phyloP scores from a whole-genome alignment of 2,329 filamentous ascomycete species.

The Pseudopithomyces chartarum region DNA sequence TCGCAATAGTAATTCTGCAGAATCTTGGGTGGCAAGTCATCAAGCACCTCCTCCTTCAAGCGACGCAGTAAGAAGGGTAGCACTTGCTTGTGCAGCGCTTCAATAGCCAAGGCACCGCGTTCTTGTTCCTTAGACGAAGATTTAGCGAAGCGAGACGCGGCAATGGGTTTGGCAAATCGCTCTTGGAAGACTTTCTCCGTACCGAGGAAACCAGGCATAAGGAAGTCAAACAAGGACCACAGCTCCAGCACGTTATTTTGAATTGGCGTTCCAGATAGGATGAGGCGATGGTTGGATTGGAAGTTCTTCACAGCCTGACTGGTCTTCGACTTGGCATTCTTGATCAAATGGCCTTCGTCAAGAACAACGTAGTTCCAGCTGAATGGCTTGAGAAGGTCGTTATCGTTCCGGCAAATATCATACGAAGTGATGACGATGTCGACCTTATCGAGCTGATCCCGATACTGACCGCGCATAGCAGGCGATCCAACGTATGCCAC shows the following conservation, averaged over 20 bases:
- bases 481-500: slow-evolving; percentile 92
- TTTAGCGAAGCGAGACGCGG: slow-evolving; percentile 92
- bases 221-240: slow-evolving; percentile 97
- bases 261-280: slow-evolving; percentile 94
- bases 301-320: slow-evolving; percentile 90
- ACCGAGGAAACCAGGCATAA: slow-evolving; percentile 98
- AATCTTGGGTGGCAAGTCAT: slow-evolving; percentile 97
- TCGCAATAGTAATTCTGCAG: slow-evolving; percentile 99
- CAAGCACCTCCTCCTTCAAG: slow-evolving; percentile 95
- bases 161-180: slow-evolving; percentile 92
- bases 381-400: slow-evolving; percentile 79
- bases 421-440: slow-evolving; percentile 98
- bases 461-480: slow-evolving; percentile 74
- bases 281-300: slow-evolving; percentile 89
- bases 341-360: slow-evolving; percentile 97
- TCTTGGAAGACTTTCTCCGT: slow-evolving; percentile 97
- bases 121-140: slow-evolving; percentile 99
- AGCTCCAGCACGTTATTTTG: slow-evolving; percentile 97
- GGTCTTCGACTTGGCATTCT: slow-evolving; percentile 97
- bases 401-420: slow-evolving; percentile 95
- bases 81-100: slow-evolving; percentile 98
- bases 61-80: slow-evolving; percentile 93
- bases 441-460: slow-evolving; percentile 71
- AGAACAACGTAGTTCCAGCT: slow-evolving; percentile 98
- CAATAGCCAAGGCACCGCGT: slow-evolving; percentile 91